A percentile compares a stretch with the other conserved stretches of the same genome.
Conservation (phyloP, 192 early-diverging fungal genomes). For the Coemansia sp. region DNA sequence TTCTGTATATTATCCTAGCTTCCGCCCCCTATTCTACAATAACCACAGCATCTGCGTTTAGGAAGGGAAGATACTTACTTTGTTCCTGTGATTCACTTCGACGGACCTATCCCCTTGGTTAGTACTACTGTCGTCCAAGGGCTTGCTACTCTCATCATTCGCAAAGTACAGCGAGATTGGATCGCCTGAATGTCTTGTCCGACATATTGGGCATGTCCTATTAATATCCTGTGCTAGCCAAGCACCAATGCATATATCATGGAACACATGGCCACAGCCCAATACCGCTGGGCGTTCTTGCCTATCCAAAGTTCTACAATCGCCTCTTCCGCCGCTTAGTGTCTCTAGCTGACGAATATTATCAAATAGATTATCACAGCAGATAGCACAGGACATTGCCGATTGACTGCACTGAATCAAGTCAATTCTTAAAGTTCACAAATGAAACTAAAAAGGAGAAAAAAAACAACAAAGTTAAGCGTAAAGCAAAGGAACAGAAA, state of each 20-base stretch:
- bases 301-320: constrained; percentile 8
- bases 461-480: neutral
- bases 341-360: constrained; percentile 4
- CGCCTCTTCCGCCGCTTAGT: neutral
- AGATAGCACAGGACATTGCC: constrained; percentile 49
- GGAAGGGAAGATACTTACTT: neutral
- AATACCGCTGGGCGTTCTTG: constrained; percentile 31
- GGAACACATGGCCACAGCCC: constrained; percentile 48
- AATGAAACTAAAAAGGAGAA: neutral
- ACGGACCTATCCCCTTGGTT: constrained; percentile 1
- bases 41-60: neutral
- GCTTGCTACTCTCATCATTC: neutral
- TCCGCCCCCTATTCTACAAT: neutral
- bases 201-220: constrained; percentile 46
- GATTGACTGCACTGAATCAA: too few species aligned
- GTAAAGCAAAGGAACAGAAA: neutral
- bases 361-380: constrained; percentile 40
- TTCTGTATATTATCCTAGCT: neutral
- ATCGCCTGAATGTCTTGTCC: constrained; percentile 21
- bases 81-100: constrained; percentile 13
- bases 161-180: constrained; percentile 36
- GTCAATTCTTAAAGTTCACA: neutral
- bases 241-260: constrained; percentile 37
- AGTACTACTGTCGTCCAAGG: neutral
- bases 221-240: constrained; percentile 34